Evolutionary conservation across 2,329 filamentous ascomycete species (phyloP), one percentile per base, ranked within the genome.

Genomic region (Chaetomium olivaceum): DNA sequence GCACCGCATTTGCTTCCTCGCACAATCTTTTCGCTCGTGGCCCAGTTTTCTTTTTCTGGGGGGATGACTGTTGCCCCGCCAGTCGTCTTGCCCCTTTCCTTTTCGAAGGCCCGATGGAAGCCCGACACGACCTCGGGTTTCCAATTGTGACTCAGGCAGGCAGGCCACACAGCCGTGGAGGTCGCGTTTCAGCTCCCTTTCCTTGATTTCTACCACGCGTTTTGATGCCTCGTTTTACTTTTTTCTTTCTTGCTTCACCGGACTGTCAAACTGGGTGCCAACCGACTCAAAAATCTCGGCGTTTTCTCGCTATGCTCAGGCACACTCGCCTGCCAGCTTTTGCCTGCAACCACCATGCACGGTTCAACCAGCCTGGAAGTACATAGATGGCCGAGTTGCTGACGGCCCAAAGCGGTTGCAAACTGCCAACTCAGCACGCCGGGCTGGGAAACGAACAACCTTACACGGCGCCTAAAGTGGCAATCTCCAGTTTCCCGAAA

Each of bases 1-100:
- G 65, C 65, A 67, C 52, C 23, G 52, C 52, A 57, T 36, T 51
- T 61, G 50, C 56, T 61, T 16, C 57, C 64, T 67, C 61, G 31
- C 57, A 57, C 58, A 36, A 57, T 43, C 58, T 48, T 64, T 36
- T 43, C 4, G 16, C 16, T 43, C 8, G 36, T 19, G 54, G 27
- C 58, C 56, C 33, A 21, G 60, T 51, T 64, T 63, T 60, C 43
- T 54, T 61, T 61, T 36, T 36, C 21, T 64, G 58, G 21, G 58
- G 27, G 33, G 31, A 51, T 59, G 61, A 51, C 63, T 60, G 56
- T 46, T 59, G 14, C 19, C 39, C 55, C 43, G 58, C 57, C 54
- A 67, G 51, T 61, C n/a, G 25, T 9, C 16, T 23, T 57, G 21
- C 51, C 54, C 43, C 31, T 59, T 67, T 63, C 43, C 46, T 59